Evolutionary conservation across 2,329 filamentous ascomycete genomes (phyloP).

Genomic region (Exophiala sp.): DNA sequence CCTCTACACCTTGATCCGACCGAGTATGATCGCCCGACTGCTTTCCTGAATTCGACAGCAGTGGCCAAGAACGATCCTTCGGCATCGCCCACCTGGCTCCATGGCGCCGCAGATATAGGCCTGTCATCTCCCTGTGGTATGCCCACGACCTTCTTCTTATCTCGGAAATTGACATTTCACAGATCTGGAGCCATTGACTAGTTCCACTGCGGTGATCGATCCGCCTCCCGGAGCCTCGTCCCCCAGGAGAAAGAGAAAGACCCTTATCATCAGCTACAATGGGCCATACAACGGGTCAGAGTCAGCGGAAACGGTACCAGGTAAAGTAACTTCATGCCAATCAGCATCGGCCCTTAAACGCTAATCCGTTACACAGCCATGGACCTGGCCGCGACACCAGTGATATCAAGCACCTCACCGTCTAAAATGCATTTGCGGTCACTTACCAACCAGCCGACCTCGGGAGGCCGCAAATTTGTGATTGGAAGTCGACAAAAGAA

Average conservation of each 20-base stretch:
- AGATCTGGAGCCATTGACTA: slow-evolving; percentile 1
- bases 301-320: slow-evolving; percentile 4
- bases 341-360: neutral
- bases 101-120: slow-evolving; percentile 8
- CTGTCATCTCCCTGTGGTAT: slow-evolving; percentile 13
- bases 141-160: neutral
- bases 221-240: slow-evolving; percentile 1
- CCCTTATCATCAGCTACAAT: slow-evolving; percentile 20
- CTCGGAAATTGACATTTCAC: neutral
- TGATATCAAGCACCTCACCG: slow-evolving; percentile 1
- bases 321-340: slow-evolving; percentile 3
- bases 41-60: neutral
- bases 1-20: slow-evolving; percentile 24
- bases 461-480: slow-evolving; percentile 17
- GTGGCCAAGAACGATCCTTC: slow-evolving; percentile 6
- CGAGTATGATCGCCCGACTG: slow-evolving; percentile 1
- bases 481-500: slow-evolving; percentile 14
- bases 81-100: slow-evolving; percentile 8
- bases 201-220: slow-evolving; percentile 1
- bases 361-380: slow-evolving; percentile 19
- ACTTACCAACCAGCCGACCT: slow-evolving; percentile 3
- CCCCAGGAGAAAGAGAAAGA: slow-evolving; percentile 8
- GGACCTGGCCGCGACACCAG: slow-evolving; percentile 1
- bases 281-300: slow-evolving; percentile 13
- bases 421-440: slow-evolving; percentile 17